phyloP scores from a whole-genome alignment of 441 rosid genomes.

The Erodium moschatum region DNA sequence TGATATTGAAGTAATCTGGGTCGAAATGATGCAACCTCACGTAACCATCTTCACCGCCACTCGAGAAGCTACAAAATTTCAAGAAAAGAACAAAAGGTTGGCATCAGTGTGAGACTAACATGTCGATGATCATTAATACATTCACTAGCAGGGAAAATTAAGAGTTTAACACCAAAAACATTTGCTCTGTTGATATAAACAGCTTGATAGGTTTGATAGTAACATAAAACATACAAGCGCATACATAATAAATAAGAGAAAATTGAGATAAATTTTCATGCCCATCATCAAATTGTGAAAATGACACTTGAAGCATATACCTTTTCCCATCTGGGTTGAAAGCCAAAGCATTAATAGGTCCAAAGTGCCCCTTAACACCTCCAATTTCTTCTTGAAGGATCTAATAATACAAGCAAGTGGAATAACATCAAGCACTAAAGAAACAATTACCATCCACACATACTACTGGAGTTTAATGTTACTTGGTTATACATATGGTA shows the following conservation, averaged over 20 bases:
- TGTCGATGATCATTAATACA: too few relatives aligned
- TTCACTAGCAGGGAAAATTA: too few relatives aligned
- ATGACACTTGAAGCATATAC: slow-evolving; percentile 25
- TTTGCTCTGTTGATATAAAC: too few relatives aligned
- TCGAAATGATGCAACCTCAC: slow-evolving; percentile 91
- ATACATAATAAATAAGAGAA: too few relatives aligned
- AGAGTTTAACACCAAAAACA: too few relatives aligned
- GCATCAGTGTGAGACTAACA: too few relatives aligned
- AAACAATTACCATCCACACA: neutral
- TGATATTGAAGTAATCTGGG: slow-evolving; percentile 66
- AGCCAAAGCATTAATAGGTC: slow-evolving; percentile 91
- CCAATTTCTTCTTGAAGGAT: slow-evolving; percentile 85
- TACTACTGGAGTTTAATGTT: neutral
- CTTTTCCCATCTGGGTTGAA: slow-evolving; percentile 94
- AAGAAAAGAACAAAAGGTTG: too few relatives aligned
- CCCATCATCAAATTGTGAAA: neutral
- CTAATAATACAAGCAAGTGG: slow-evolving; percentile 22
- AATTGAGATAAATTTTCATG: neutral
- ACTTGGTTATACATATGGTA: neutral
- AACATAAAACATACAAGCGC: too few relatives aligned
- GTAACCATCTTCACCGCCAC: slow-evolving; percentile 95
- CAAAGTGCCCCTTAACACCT: slow-evolving; percentile 93
- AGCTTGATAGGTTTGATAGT: too few relatives aligned
- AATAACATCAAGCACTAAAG: slow-evolving; percentile 10
- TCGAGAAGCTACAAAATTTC: slow-evolving; percentile 49